phyloP scores from a whole-genome alignment of 768 basidiomycete species.

The Fistulinella prunicolor region DNA sequence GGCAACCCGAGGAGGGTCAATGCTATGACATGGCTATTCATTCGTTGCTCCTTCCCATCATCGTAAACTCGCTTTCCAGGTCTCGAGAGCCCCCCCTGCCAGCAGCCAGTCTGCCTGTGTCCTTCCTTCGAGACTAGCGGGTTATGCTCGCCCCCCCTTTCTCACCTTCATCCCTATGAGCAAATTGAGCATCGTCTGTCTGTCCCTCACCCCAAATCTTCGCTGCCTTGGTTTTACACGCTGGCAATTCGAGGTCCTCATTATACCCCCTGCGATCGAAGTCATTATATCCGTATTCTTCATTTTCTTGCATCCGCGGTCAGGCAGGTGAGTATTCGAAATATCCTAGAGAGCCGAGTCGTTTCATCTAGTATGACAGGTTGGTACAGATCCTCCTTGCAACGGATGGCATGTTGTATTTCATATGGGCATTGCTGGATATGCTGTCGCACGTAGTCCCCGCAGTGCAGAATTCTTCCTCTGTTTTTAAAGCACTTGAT shows the following conservation, averaged over 20 bases:
- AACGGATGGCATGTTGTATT: conserved; percentile 60
- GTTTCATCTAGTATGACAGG: conserved; percentile 10
- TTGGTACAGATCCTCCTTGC: conserved; percentile 59
- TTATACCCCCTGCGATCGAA: conserved; percentile 66
- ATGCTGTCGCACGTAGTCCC: conserved; percentile 56
- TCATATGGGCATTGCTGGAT: conserved; percentile 58
- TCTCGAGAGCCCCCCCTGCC: conserved; percentile 7
- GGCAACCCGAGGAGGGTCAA: conserved; percentile 12
- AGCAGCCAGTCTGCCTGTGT: conserved; percentile 49
- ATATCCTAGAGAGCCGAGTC: background rate
- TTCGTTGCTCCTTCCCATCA: conserved; percentile 27
- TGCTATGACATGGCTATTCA: conserved; percentile 5
- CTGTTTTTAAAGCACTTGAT: conserved; percentile 53
- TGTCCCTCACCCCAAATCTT: conserved; percentile 67
- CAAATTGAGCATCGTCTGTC: conserved; percentile 56
- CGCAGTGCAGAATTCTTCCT: conserved; percentile 43
- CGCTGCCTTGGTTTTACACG: conserved; percentile 59
- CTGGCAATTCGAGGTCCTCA: conserved; percentile 46
- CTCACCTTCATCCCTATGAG: conserved; percentile 14
- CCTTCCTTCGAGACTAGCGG: conserved; percentile 25
- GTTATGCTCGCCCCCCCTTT: conserved; percentile 35
- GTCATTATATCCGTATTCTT: conserved; percentile 55
- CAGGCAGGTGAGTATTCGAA: conserved; percentile 43
- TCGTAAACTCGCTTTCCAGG: conserved; percentile 10
- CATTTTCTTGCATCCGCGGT: conserved; percentile 46